Conservation (phyloP, 2,329 filamentous ascomycete genomes). For the Chalara sp. region DNA sequence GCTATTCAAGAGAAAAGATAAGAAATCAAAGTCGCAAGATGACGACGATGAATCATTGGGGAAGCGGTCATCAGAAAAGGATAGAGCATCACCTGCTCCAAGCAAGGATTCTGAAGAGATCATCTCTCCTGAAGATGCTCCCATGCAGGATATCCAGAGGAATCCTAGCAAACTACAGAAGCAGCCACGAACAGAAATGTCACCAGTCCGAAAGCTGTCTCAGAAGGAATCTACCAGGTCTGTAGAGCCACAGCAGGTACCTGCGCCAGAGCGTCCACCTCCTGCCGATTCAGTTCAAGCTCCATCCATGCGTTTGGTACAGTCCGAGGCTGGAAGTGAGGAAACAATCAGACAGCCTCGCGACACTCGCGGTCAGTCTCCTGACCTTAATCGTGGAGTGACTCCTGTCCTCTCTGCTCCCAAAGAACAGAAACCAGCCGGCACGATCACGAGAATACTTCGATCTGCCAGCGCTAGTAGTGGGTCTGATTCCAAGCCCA, state of each 20-base stretch:
- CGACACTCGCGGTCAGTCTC: slow-evolving; percentile 18
- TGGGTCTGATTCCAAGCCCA: slow-evolving; percentile 41
- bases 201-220: slow-evolving; percentile 14
- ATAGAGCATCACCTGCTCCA: slow-evolving; percentile 22
- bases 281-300: slow-evolving; percentile 19
- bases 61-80: slow-evolving; percentile 37
- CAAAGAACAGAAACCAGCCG: slow-evolving; percentile 34
- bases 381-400: slow-evolving; percentile 30
- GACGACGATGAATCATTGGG: slow-evolving; percentile 39
- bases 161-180: slow-evolving; percentile 67
- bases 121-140: slow-evolving; percentile 19
- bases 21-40: slow-evolving; percentile 42
- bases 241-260: slow-evolving; percentile 17
- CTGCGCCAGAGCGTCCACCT: slow-evolving; percentile 19
- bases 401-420: slow-evolving; percentile 30
- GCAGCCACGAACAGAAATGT: slow-evolving; percentile 32
- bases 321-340: slow-evolving; percentile 18
- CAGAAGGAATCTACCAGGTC: slow-evolving; percentile 15
- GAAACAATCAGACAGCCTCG: slow-evolving; percentile 21
- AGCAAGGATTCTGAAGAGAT: slow-evolving; percentile 27
- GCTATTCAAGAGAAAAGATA: slow-evolving; percentile 38
- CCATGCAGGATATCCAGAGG: slow-evolving; percentile 37
- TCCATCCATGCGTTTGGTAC: slow-evolving; percentile 24
- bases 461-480: slow-evolving; percentile 32
- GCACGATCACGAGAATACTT: slow-evolving; percentile 37